Percentiles rank a stretch among this genome's conserved stretches.
phyloP scores from a whole-genome alignment of 192 early-diverging fungal species.

The Rhizophagus clarus region DNA sequence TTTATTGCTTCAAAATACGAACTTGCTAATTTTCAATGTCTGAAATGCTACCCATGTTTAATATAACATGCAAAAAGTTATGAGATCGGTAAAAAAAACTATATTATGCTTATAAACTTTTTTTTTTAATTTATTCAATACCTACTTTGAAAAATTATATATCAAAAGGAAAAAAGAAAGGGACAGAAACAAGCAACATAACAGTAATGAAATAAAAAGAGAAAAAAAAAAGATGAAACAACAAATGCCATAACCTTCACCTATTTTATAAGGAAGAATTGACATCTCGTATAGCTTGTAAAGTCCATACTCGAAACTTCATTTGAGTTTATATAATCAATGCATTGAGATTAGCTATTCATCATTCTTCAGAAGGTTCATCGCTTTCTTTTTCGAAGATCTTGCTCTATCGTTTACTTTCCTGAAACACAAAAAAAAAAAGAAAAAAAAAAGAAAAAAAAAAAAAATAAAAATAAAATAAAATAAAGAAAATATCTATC shows the following conservation, averaged over 20 bases:
- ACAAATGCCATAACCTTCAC: conserved; percentile 14
- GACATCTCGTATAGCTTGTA: conserved; percentile 8
- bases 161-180: conserved; percentile 6
- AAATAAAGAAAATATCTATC: background rate
- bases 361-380: conserved; percentile 5
- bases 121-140: conserved; percentile 17
- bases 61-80: conserved; percentile 16
- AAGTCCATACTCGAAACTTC: background rate
- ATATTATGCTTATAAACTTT: conserved; percentile 2
- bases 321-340: background rate
- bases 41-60: conserved; percentile 12
- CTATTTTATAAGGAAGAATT: conserved; percentile 18
- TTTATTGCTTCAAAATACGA: background rate
- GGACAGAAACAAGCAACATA: conserved; percentile 15
- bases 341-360: background rate
- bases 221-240: background rate
- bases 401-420: background rate
- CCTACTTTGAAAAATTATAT: conserved; percentile 18
- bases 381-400: conserved; percentile 4
- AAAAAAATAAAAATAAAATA: background rate
- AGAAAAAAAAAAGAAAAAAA: too few relatives aligned
- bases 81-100: conserved; percentile 1
- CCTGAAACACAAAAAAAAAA: background rate
- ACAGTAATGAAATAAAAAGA: background rate
- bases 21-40: conserved; percentile 24